Conservation (phyloP, 75 land plant species). For the Cryptomeria japonica region DNA sequence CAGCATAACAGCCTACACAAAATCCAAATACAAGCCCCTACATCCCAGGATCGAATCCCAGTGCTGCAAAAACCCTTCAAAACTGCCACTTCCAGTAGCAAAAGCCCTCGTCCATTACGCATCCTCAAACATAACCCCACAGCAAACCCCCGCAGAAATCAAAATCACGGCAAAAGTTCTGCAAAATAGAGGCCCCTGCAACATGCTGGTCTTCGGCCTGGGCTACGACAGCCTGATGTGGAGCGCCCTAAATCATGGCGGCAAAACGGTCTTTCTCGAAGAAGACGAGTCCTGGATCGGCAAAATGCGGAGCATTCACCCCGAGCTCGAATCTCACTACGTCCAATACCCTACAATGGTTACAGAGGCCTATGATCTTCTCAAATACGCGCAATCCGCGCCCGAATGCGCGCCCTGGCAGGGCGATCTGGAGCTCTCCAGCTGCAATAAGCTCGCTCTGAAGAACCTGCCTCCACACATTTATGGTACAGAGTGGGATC, state of each 20-base stretch:
- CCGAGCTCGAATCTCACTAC: background rate
- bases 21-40: background rate
- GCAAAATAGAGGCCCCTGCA: constrained; percentile 24
- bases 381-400: background rate
- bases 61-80: background rate
- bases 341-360: constrained; percentile 16
- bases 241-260: constrained; percentile 29
- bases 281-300: constrained; percentile 23
- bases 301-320: background rate
- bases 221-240: constrained; percentile 38
- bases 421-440: constrained; percentile 12
- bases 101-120: constrained; percentile 34
- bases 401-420: constrained; percentile 15
- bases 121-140: constrained; percentile 22
- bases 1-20: background rate
- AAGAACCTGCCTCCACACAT: constrained; percentile 20
- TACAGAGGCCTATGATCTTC: constrained; percentile 11
- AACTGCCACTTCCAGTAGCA: background rate
- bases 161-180: constrained; percentile 23
- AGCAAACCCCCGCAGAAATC: constrained; percentile 35
- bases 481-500: constrained; percentile 27
- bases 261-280: constrained; percentile 39
- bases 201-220: constrained; percentile 40
- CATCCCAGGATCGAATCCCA: background rate
- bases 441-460: constrained; percentile 24